phyloP scores from a whole-genome alignment of 2,329 filamentous ascomycete species.

The Alternaria ventricosa region DNA sequence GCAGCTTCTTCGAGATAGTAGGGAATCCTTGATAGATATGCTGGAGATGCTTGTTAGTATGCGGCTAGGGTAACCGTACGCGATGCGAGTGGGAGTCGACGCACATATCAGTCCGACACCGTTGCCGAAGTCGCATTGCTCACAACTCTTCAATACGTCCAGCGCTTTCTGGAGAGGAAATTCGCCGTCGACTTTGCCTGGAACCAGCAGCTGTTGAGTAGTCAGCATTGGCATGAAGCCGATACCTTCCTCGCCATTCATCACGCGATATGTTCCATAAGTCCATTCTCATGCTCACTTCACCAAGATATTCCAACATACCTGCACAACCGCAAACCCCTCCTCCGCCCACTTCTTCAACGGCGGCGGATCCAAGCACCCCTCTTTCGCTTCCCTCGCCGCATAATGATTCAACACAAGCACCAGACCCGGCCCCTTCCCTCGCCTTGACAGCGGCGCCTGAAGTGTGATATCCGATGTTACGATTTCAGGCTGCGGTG shows the following conservation, averaged over 20 bases:
- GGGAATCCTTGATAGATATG: conserved; percentile 40
- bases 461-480: conserved; percentile 47
- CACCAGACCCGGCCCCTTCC: conserved; percentile 57
- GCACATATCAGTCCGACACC: conserved; percentile 44
- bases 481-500: conserved; percentile 26
- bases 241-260: conserved; percentile 50
- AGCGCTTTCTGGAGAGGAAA: conserved; percentile 39
- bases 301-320: not conserved
- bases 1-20: conserved; percentile 42
- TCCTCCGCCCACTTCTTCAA: conserved; percentile 75
- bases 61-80: not conserved
- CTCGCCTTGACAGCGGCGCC: conserved; percentile 58
- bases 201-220: conserved; percentile 52
- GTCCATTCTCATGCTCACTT: not conserved
- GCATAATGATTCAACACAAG: conserved; percentile 51
- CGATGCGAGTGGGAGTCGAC: not conserved
- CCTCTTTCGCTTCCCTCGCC: conserved; percentile 39
- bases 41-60: conserved; percentile 20
- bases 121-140: conserved; percentile 31
- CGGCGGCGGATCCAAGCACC: conserved; percentile 60
- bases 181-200: conserved; percentile 40
- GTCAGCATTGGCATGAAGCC: not conserved
- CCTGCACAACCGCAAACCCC: conserved; percentile 67
- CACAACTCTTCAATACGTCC: conserved; percentile 27
- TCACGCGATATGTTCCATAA: not conserved